Evolutionary conservation across 1,284 basidiomycete genomes (phyloP).

Genomic region (Dichomitus squalens): DNA sequence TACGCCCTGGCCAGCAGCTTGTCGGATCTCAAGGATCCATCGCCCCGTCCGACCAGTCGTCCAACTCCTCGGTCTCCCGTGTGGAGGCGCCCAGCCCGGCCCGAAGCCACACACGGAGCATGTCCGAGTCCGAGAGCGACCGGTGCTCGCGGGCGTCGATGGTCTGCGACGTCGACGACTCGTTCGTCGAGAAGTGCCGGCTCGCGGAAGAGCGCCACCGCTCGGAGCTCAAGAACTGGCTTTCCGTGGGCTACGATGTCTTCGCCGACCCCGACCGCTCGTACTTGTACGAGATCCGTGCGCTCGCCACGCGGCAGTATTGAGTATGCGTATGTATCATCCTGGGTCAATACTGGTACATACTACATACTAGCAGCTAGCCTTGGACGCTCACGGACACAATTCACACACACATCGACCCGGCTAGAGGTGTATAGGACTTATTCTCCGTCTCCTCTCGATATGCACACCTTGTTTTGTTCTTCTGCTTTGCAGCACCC

Average conservation of each 20-base stretch:
- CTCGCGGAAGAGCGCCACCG: conserved; percentile 80
- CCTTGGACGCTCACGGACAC: conserved; percentile 17
- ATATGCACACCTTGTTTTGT: conserved; percentile 11
- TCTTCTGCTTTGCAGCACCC: conserved; percentile 1
- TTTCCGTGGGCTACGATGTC: conserved; percentile 39
- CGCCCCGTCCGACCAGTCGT: conserved; percentile 37
- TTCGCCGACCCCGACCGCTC: conserved; percentile 56
- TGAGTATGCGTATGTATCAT: conserved; percentile 34
- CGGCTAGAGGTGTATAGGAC: conserved; percentile 27
- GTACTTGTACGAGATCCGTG: conserved; percentile 76
- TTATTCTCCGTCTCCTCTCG: conserved; percentile 4
- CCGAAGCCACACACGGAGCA: conserved; percentile 63
- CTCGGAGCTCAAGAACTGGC: conserved; percentile 83
- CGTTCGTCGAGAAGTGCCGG: conserved; percentile 72
- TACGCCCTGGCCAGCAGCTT: conserved; percentile 62
- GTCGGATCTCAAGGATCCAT: conserved; percentile 26
- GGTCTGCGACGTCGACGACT: conserved; percentile 72
- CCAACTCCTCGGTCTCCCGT: conserved; percentile 29
- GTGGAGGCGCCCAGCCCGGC: conserved; percentile 52
- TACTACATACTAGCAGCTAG: not conserved
- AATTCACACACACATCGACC: conserved; percentile 23
- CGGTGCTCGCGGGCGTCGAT: conserved; percentile 74
- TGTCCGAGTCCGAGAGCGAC: conserved; percentile 75
- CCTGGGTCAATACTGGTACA: not conserved
- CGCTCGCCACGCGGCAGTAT: conserved; percentile 79